These are phyloP conservation scores for Mariannaea elegans DNA, from an alignment of 2,329 filamentous ascomycete species.

Conservation along the genomic window DNA sequence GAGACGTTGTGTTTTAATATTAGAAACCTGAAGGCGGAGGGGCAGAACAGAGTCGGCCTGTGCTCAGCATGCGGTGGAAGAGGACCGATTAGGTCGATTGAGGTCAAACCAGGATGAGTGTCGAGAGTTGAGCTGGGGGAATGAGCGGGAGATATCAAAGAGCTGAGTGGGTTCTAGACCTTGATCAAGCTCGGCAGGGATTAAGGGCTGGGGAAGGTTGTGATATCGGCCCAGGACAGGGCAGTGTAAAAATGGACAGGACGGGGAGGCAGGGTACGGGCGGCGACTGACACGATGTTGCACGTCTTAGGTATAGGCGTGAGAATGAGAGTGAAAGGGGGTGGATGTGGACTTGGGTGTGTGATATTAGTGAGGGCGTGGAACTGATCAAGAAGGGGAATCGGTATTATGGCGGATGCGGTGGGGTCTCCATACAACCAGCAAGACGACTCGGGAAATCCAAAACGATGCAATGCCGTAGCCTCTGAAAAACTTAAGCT, in stretches of 20 bases:
- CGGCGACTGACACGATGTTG: constrained; percentile 31
- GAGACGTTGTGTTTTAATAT: constrained; percentile 19
- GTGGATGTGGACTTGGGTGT: constrained; percentile 4
- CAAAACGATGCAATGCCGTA: constrained; percentile 10
- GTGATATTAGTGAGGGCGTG: background rate
- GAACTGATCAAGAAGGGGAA: constrained; percentile 21
- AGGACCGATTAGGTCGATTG: constrained; percentile 22
- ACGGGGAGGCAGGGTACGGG: constrained; percentile 23
- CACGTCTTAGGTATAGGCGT: constrained; percentile 38
- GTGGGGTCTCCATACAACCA: constrained; percentile 37
- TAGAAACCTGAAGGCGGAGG: background rate
- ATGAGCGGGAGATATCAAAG: constrained; percentile 21
- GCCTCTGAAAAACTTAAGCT: constrained; percentile 3
- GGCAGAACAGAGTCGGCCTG: constrained; percentile 13
- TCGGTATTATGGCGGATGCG: constrained; percentile 34
- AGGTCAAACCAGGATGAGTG: constrained; percentile 12
- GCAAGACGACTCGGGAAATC: constrained; percentile 11
- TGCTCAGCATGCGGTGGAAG: constrained; percentile 19
- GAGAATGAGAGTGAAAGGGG: constrained; percentile 2
- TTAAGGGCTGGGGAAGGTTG: constrained; percentile 24
- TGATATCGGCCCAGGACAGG: constrained; percentile 25
- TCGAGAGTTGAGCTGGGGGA: constrained; percentile 19
- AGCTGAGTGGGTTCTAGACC: constrained; percentile 25
- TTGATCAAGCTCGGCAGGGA: constrained; percentile 22
- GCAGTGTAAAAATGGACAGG: constrained; percentile 19